phyloP scores from a whole-genome alignment of 306 rosid genomes.

The Dalbergia cultrata region DNA sequence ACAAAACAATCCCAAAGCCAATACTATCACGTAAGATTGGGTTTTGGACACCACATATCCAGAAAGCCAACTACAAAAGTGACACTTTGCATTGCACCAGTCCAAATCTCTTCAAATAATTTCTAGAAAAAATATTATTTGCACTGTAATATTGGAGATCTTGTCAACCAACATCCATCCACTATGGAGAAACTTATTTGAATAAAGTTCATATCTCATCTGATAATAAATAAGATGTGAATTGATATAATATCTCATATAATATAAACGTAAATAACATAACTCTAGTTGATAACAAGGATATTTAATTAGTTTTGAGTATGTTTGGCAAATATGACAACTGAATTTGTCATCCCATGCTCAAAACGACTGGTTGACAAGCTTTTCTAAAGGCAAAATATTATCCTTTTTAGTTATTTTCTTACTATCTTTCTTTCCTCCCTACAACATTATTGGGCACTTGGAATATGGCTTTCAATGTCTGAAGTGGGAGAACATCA shows the following conservation, averaged over 20 bases:
- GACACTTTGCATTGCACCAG: constrained; percentile 31
- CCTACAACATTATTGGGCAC: background rate
- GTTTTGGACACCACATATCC: constrained; percentile 8
- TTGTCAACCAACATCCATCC: no score
- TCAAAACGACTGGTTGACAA: background rate
- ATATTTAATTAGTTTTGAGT: background rate
- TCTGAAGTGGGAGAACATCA: background rate
- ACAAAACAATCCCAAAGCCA: background rate
- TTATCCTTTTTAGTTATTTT: no score
- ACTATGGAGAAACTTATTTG: no score
- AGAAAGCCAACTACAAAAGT: background rate
- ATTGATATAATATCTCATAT: no score
- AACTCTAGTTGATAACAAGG: no score
- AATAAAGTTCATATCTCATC: no score
- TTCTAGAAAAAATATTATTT: no score
- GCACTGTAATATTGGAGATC: no score
- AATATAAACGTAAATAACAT: no score
- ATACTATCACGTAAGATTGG: background rate
- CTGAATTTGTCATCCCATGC: background rate
- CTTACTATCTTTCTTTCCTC: background rate
- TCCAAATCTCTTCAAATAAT: background rate
- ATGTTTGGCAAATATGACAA: background rate
- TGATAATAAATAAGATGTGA: no score
- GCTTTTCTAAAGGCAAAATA: no score
- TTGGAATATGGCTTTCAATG: background rate